A percentile compares a stretch with the other conserved stretches of the same genome.
These are phyloP conservation scores for Xylaria sp. DNA, from an alignment of 2,329 filamentous ascomycete species.

Conservation along the genomic window DNA sequence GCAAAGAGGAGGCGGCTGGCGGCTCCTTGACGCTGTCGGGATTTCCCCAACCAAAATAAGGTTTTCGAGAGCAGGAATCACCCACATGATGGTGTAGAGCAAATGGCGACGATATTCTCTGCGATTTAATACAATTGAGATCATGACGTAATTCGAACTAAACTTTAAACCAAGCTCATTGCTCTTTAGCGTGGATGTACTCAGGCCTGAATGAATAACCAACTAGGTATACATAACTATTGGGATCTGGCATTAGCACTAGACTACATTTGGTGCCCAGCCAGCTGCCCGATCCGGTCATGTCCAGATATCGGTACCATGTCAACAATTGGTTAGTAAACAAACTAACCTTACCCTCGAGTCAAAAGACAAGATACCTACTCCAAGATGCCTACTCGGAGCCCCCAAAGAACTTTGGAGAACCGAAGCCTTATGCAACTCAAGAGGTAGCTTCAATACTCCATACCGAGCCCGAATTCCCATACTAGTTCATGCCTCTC, in stretches of 20 bases:
- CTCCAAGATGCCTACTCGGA: no score
- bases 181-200: constrained; percentile 13
- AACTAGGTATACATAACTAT: no score
- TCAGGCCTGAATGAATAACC: background rate
- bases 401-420: background rate
- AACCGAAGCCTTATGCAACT: background rate
- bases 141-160: constrained; percentile 9
- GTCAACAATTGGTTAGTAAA: background rate
- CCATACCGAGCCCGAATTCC: background rate
- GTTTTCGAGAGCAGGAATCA: background rate
- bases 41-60: constrained; percentile 17
- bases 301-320: background rate
- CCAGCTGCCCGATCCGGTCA: background rate
- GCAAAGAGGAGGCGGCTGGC: background rate
- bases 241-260: background rate
- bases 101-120: background rate
- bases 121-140: background rate
- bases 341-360: background rate
- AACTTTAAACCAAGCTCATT: constrained; percentile 15
- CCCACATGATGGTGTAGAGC: background rate
- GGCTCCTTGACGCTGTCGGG: background rate
- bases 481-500: background rate
- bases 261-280: constrained; percentile 9
- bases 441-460: background rate
- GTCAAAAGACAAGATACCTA: background rate